Evolutionary conservation across 306 rosid species (phyloP).

Genomic region (Prinsepia uniflora): DNA sequence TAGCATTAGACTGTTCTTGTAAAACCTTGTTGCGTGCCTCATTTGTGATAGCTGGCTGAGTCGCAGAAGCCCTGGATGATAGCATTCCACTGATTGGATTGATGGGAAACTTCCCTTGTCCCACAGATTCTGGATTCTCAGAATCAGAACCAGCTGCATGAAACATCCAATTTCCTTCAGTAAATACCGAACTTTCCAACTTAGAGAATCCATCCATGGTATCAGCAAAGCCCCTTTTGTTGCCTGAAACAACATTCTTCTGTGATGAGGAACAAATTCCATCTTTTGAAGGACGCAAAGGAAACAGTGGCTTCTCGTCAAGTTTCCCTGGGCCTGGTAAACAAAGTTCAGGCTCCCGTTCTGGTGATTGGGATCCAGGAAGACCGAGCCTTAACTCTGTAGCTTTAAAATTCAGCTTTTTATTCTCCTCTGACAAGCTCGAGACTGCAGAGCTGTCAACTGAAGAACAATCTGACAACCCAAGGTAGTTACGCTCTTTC

Average conservation of each 20-base stretch:
- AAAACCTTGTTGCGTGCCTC: conserved; percentile 52
- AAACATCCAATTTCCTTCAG: conserved; percentile 39
- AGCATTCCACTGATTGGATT: conserved; percentile 47
- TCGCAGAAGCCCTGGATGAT: conserved; percentile 62
- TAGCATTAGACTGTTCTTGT: conserved; percentile 61
- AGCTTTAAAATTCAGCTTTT: conserved; percentile 71
- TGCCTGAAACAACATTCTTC: conserved; percentile 68
- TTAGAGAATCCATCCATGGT: conserved; percentile 68
- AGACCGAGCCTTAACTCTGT: conserved; percentile 90
- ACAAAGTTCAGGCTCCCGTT: conserved; percentile 46
- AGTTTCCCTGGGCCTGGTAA: conserved; percentile 41
- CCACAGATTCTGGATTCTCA: conserved; percentile 33
- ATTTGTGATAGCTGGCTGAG: conserved; percentile 47
- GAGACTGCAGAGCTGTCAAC: conserved; percentile 77
- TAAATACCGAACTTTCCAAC: conserved; percentile 36
- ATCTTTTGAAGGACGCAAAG: conserved; percentile 77
- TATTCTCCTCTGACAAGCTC: conserved; percentile 56
- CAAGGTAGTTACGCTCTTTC: conserved; percentile 79
- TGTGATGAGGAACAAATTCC: conserved; percentile 49
- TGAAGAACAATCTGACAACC: conserved; percentile 88
- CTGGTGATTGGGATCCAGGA: conserved; percentile 91
- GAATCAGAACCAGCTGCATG: conserved; percentile 29
- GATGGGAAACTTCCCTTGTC: conserved; percentile 66
- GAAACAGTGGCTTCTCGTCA: conserved; percentile 81
- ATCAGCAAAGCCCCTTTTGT: conserved; percentile 86